Conservation (phyloP, 805 yeast species). For the Candida yuanshanica region DNA sequence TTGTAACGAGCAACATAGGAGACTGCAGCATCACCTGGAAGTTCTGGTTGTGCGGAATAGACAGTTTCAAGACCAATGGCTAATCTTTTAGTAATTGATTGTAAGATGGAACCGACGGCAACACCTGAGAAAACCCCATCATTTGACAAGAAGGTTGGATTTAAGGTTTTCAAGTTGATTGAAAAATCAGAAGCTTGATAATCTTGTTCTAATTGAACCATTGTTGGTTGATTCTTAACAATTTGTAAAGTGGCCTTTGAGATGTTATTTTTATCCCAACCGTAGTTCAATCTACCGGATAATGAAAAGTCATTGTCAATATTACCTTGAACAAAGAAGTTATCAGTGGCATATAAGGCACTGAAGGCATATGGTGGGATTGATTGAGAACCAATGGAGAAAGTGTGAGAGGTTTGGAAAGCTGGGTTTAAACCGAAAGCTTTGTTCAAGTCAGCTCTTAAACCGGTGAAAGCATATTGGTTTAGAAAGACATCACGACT, state of each 20-base stretch:
- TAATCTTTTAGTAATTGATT: slow-evolving; percentile 76
- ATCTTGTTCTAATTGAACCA: slow-evolving; percentile 96
- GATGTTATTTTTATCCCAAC: slow-evolving; percentile 75
- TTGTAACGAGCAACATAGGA: slow-evolving; percentile 88
- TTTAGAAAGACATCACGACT: slow-evolving; percentile 86
- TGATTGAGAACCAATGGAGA: slow-evolving; percentile 78
- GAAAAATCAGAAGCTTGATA: slow-evolving; percentile 86
- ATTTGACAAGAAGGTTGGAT: slow-evolving; percentile 69
- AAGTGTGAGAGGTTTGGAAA: slow-evolving; percentile 94
- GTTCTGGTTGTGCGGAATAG: slow-evolving; percentile 69
- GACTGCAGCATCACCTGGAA: slow-evolving; percentile 87
- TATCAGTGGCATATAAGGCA: slow-evolving; percentile 83
- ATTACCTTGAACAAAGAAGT: slow-evolving; percentile 83
- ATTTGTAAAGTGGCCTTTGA: slow-evolving; percentile 86
- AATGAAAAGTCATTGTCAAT: slow-evolving; percentile 81
- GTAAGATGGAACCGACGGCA: slow-evolving; percentile 85
- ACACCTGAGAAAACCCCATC: slow-evolving; percentile 79
- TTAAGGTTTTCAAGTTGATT: slow-evolving; percentile 82
- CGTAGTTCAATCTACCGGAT: slow-evolving; percentile 85
- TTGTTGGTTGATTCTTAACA: slow-evolving; percentile 82
- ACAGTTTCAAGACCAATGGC: slow-evolving; percentile 90
- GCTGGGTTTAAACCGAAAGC: slow-evolving; percentile 87
- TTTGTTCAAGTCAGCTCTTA: slow-evolving; percentile 94
- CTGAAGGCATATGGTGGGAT: slow-evolving; percentile 89
- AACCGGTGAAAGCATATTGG: slow-evolving; percentile 89